Conservation (phyloP, 805 yeast genomes). For the Teunomyces lycoperdinae region DNA sequence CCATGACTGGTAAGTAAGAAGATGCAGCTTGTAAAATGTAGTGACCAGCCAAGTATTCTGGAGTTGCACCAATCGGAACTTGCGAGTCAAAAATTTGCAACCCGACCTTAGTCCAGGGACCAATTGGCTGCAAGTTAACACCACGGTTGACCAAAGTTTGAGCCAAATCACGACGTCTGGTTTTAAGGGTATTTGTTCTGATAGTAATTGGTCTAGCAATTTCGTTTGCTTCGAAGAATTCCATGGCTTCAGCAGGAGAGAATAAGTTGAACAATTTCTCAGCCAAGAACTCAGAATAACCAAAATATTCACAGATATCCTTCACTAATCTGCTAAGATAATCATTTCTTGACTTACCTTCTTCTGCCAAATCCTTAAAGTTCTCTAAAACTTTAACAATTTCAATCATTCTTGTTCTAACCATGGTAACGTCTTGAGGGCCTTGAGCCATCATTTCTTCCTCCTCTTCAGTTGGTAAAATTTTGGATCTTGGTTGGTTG, state of each 20-base stretch:
- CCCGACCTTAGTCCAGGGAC: constrained; percentile 98
- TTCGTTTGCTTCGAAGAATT: constrained; percentile 97
- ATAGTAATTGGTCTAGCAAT: constrained; percentile 94
- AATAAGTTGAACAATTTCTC: constrained; percentile 90
- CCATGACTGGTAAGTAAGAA: constrained; percentile 96
- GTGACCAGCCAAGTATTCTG: constrained; percentile 97
- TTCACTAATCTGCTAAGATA: constrained; percentile 72
- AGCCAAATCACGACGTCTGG: constrained; percentile 94
- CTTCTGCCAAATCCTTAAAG: constrained; percentile 77
- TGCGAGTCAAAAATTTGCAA: constrained; percentile 96
- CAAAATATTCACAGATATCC: constrained; percentile 92
- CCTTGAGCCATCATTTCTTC: constrained; percentile 46
- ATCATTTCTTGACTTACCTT: constrained; percentile 81
- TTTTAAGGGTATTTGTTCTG: constrained; percentile 93
- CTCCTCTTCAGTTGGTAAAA: constrained; percentile 73
- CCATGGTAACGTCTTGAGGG: constrained; percentile 74
- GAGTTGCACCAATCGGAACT: constrained; percentile 99
- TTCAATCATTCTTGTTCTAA: constrained; percentile 93
- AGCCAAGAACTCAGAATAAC: constrained; percentile 88
- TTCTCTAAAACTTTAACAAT: constrained; percentile 91
- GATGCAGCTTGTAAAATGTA: constrained; percentile 98
- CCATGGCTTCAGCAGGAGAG: constrained; percentile 95
- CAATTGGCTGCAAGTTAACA: constrained; percentile 95
- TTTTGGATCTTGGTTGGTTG: constrained; percentile 69
- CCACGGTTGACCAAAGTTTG: constrained; percentile 95